Evolutionary conservation across 208 protist species (phyloP), one percentile per base, ranked within the genome.

Genomic region (Giardia duodenalis): DNA sequence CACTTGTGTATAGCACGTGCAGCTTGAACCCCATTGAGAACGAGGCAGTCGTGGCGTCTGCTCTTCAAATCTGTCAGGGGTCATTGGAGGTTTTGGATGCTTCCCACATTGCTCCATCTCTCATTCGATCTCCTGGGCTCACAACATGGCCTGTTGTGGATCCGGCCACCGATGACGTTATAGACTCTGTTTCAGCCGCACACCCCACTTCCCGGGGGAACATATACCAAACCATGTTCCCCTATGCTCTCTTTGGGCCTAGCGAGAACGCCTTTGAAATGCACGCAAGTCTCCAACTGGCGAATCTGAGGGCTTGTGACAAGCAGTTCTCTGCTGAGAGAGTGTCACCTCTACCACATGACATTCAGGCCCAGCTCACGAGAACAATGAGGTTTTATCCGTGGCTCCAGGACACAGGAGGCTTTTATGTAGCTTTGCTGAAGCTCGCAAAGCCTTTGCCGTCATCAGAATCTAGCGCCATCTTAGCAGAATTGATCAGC

Each of bases 1-100:
- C 96, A 93, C 94, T 99, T n/a, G 97, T 99, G 1, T 99, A 99
- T 94, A 99, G 97, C 0, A 99, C 98, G 57, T 99, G 98, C 94
- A 97, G 96, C 3, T 95, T 99, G 92, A 95, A 97, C 43, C 95
- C 98, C 0, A 97, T 99, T 94, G 98, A 99, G 95, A 98, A 99
- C 94, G 98, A 99, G 95, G 96, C 95, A 22, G 96, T 99, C 30
- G 96, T 99, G 0, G 4, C 1, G 2, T 4, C 88, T 1, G n/a
- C 47, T 46, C 44, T 91, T 1, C 10, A 91, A 47, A 19, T 2
- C 10, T 91, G n/a, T 45, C 42, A 45, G 2, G 2, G 42, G 22
- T 43, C 2, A 2, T 2, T 91, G 30, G n/a, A n/a, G 45, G 88
- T 91, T 1, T 2, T 91, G n/a, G 86, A 89, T 42, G 4, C 4